Evolutionary conservation across 202 grass and related monocot species (phyloP), one percentile per base, ranked within the genome.

Genomic region (Schoenoplectus tabernaemontani): DNA sequence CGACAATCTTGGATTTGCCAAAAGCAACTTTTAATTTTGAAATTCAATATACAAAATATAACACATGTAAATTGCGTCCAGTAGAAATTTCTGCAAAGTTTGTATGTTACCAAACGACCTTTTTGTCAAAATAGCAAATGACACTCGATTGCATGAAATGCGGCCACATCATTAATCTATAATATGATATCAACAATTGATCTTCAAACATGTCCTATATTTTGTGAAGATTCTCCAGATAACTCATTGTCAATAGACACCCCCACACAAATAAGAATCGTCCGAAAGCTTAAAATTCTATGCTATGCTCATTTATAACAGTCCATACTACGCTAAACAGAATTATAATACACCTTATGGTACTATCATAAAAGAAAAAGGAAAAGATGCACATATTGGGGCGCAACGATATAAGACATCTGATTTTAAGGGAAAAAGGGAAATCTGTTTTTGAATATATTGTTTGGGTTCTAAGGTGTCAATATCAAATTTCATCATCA

Each of bases 401-500:
- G 41, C 16, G 33, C 63, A 66, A 20, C 15, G 17, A 66, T 62
- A 32, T 62, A n/a, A 62, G 2, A 33, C 42, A 47, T 10, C 23
- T 16, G 7, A 72, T 16, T 32, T 72, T 10, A 26, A 8, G 5
- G 11, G 17, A 32, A 50, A 50, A 72, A 32, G 37, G 34, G 17
- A 76, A 54, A 24, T 54, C 0, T 23, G 22, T 43, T 60, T 75
- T 13, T 78, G 10, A 78, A 59, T 78, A 60, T 78, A 34, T 34
- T 26, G 5, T 39, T 41, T 30, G 33, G 44, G 1, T 53, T 16
- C 28, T 53, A 74, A 33, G 46, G 70, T 0, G 44, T 83, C 57
- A 87, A 28, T 20, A 11, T 42, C 64, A 67, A 42, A 48, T 42
- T 47, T 30, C 61, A 1, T 1, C 91, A 86, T 42, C 91, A 89